phyloP scores from a whole-genome alignment of 768 basidiomycete species.

The Leccinum sublutescens region DNA sequence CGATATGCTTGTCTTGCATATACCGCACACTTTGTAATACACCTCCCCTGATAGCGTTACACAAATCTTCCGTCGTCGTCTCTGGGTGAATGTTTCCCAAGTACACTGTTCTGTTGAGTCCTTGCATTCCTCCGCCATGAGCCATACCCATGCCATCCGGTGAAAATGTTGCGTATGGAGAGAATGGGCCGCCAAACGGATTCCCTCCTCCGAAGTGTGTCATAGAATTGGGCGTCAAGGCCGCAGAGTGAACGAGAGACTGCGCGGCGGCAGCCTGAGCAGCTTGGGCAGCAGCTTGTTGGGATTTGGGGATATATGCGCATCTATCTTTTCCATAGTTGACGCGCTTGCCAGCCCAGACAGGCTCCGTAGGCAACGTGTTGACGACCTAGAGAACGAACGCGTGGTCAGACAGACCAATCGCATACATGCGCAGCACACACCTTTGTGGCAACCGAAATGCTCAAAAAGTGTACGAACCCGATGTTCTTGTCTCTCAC shows the following conservation, averaged over 20 bases:
- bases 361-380: conserved; percentile 85
- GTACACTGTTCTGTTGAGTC: conserved; percentile 91
- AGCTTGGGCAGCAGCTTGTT: conserved; percentile 83
- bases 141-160: conserved; percentile 39
- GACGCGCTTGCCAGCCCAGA: conserved; percentile 94
- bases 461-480: conserved; percentile 97
- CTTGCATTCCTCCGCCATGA: conserved; percentile 39
- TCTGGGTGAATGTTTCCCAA: conserved; percentile 97
- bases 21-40: conserved; percentile 93
- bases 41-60: conserved; percentile 96
- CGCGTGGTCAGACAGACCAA: conserved; percentile 2
- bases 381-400: conserved; percentile 73
- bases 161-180: conserved; percentile 53
- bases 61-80: conserved; percentile 91
- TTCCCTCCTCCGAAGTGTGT: conserved; percentile 30
- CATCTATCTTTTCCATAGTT: conserved; percentile 99
- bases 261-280: conserved; percentile 87
- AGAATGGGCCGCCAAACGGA: conserved; percentile 38
- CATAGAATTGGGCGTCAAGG: conserved; percentile 32
- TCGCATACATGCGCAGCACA: conserved; percentile 18
- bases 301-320: conserved; percentile 95
- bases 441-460: conserved; percentile 93
- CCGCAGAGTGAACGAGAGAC: conserved; percentile 53
- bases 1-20: conserved; percentile 97
- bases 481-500: conserved; percentile 99